Evolutionary conservation across 495 filamentous ascomycete species (phyloP).

Genomic region (Podospora anserina): DNA sequence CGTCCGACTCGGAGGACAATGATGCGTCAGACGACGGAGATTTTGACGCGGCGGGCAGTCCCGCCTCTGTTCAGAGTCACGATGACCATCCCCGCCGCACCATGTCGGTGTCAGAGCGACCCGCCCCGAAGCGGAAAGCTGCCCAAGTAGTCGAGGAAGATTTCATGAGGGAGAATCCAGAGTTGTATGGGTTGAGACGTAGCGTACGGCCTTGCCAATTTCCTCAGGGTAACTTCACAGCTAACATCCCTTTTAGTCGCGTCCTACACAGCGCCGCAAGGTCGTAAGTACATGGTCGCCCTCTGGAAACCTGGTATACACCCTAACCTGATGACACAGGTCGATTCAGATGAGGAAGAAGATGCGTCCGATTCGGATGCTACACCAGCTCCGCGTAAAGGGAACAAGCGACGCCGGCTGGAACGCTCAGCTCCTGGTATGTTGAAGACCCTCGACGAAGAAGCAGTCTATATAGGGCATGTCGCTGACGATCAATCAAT

Average conservation of each 20-base stretch:
- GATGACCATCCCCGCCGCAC: constrained; percentile 55
- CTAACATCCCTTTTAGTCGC: constrained; percentile 47
- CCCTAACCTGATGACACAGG: constrained; percentile 42
- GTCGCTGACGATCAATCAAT: neutral
- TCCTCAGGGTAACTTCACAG: constrained; percentile 9
- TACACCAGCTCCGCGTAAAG: constrained; percentile 47
- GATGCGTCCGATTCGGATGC: constrained; percentile 71
- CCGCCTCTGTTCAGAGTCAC: constrained; percentile 49
- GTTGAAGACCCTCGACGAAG: constrained; percentile 14
- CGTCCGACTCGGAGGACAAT: constrained; percentile 55
- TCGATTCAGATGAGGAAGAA: constrained; percentile 70
- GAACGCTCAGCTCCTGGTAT: constrained; percentile 50
- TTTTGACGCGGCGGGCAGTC: constrained; percentile 65
- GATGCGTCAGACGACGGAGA: constrained; percentile 78
- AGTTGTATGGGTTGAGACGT: constrained; percentile 87
- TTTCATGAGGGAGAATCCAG: constrained; percentile 86
- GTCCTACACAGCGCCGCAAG: constrained; percentile 48
- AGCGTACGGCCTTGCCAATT: constrained; percentile 60
- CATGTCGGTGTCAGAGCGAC: constrained; percentile 51
- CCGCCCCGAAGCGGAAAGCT: constrained; percentile 73
- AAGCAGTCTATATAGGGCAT: neutral
- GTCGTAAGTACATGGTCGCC: constrained; percentile 42
- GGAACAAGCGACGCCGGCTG: constrained; percentile 48
- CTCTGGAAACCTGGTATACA: neutral
- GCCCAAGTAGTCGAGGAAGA: constrained; percentile 64